A percentile compares a stretch with the other conserved stretches of the same genome.
phyloP scores from a whole-genome alignment of 164 flowering plant genomes.

The Sextonia rubra region DNA sequence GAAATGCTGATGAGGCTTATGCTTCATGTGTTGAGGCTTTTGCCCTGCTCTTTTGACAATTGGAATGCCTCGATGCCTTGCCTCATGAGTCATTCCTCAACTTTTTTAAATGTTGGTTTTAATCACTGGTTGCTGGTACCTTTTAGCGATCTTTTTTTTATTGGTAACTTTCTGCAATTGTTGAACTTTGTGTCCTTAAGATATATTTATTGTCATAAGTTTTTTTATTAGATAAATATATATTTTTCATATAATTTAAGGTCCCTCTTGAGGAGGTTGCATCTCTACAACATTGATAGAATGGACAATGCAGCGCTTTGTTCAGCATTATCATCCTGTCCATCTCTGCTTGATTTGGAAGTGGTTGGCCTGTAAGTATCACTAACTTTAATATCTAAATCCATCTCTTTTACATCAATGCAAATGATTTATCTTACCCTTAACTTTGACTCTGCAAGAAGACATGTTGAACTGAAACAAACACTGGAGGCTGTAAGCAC shows the following conservation, averaged over 20 bases:
- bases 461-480: constrained; percentile 75
- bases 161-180: background rate
- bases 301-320: constrained; percentile 67
- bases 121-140: background rate
- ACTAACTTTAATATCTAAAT: background rate
- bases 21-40: no score
- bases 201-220: background rate
- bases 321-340: constrained; percentile 64
- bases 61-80: no score
- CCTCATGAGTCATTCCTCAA: no score
- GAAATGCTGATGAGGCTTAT: no score
- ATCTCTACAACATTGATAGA: constrained; percentile 82
- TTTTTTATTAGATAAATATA: background rate
- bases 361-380: constrained; percentile 89
- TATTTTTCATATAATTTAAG: constrained; percentile 28
- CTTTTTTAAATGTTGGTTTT: no score
- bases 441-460: constrained; percentile 25
- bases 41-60: no score
- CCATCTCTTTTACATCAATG: background rate
- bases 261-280: constrained; percentile 63
- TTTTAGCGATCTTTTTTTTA: background rate
- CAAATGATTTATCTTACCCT: constrained; percentile 11
- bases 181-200: background rate
- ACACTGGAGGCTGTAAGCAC: constrained; percentile 65
- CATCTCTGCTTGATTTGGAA: constrained; percentile 75